Conservation (phyloP, 225 moss, liverwort and hornwort species). For the Physcomitrellopsis africana region DNA sequence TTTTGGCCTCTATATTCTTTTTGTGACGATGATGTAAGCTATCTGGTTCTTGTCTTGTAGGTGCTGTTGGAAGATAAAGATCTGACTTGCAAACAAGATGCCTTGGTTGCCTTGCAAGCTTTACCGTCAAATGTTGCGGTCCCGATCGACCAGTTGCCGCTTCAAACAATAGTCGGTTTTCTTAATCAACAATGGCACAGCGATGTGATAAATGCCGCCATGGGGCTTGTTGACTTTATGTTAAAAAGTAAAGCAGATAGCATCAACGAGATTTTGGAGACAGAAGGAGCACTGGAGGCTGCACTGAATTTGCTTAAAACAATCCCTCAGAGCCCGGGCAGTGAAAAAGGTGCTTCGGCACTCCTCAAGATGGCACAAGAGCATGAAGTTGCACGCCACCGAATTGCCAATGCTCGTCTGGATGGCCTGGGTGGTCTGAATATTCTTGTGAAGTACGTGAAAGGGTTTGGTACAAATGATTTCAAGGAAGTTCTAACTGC, state of each 20-base stretch:
- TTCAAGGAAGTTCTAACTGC: conserved; percentile 32
- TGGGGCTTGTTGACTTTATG: conserved; percentile 33
- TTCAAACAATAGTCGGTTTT: conserved; percentile 29
- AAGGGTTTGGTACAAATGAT: background rate
- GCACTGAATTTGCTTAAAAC: conserved; percentile 21
- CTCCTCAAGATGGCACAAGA: conserved; percentile 42
- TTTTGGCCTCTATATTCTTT: background rate
- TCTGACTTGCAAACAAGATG: conserved; percentile 34
- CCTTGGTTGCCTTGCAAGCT: conserved; percentile 41
- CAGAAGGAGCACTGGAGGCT: conserved; percentile 39
- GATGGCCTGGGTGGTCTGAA: conserved; percentile 24
- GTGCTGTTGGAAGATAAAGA: conserved; percentile 28
- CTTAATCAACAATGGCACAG: conserved; percentile 21
- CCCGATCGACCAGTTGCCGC: conserved; percentile 24
- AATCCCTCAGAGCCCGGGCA: conserved; percentile 13
- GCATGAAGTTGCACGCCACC: conserved; percentile 15
- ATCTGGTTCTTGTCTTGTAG: conserved; percentile 30
- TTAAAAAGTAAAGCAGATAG: conserved; percentile 19
- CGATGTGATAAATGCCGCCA: conserved; percentile 34
- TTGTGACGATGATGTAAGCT: background rate
- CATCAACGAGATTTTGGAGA: conserved; percentile 24
- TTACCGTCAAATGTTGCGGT: conserved; percentile 14
- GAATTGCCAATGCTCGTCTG: conserved; percentile 28
- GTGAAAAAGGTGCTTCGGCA: conserved; percentile 31
- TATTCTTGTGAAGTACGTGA: conserved; percentile 38